These are phyloP conservation scores for Alternaria novae-zelandiae DNA, from an alignment of 2,329 filamentous ascomycete genomes.

Conservation along the genomic window DNA sequence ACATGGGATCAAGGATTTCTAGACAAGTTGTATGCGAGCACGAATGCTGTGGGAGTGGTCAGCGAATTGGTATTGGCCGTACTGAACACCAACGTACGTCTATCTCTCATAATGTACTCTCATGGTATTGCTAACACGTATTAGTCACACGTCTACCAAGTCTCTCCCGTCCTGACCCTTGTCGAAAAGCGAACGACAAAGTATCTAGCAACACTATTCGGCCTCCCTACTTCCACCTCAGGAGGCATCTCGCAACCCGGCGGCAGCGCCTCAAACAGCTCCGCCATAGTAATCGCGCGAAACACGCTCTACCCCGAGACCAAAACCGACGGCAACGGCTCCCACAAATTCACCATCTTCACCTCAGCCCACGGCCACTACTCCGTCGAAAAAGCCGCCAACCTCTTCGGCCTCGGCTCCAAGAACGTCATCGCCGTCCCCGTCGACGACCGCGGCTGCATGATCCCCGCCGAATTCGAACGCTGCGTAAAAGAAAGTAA, in stretches of 20 bases:
- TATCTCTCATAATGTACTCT: too few species aligned
- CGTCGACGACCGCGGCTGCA: conserved; percentile 74
- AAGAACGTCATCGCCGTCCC: conserved; percentile 75
- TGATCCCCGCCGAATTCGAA: conserved; percentile 72
- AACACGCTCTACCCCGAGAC: conserved; percentile 83
- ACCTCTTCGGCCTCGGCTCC: conserved; percentile 83
- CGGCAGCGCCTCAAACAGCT: conserved; percentile 83
- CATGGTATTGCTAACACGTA: too few species aligned
- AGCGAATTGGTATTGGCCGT: conserved; percentile 84
- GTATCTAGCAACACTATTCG: conserved; percentile 74
- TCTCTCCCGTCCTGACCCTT: conserved; percentile 85
- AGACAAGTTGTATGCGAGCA: conserved; percentile 92
- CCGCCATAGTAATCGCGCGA: conserved; percentile 83
- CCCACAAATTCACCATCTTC: conserved; percentile 76
- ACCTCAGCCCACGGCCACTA: conserved; percentile 93
- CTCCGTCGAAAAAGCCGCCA: conserved; percentile 91
- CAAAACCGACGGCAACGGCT: conserved; percentile 73
- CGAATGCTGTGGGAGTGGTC: conserved; percentile 83
- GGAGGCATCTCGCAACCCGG: conserved; percentile 81
- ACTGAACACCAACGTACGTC: conserved; percentile 81
- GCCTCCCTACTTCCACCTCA: conserved; percentile 55
- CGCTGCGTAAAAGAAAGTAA: conserved; percentile 67
- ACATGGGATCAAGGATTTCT: conserved; percentile 98
- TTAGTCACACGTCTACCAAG: conserved; percentile 91
- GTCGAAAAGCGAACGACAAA: conserved; percentile 84